Conservation (phyloP, 176 grass and related monocot species). For the Oryza officinalis region DNA sequence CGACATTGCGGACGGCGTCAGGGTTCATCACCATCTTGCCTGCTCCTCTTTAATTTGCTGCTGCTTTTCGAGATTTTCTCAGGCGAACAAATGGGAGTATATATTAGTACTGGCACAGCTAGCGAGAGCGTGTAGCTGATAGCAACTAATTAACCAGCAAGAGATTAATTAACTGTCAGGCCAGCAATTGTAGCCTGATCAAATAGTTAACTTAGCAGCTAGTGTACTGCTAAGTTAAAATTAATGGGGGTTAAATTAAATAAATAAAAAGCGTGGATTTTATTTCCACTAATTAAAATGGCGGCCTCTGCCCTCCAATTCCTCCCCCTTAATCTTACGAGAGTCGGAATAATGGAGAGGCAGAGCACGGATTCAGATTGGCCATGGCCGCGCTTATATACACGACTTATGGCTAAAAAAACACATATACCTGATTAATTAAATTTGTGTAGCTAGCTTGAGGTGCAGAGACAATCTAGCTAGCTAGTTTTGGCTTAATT, state of each 20-base stretch:
- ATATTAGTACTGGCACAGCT: not conserved
- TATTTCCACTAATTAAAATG: not conserved
- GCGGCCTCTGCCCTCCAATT: not conserved
- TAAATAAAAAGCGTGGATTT: not conserved
- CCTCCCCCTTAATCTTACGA: not conserved
- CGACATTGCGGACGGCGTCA: constrained; percentile 31
- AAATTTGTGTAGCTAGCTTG: no score
- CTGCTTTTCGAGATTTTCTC: not conserved
- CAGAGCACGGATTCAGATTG: not conserved
- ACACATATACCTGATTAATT: not conserved
- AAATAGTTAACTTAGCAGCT: no score
- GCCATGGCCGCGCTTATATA: not conserved
- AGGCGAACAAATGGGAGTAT: not conserved
- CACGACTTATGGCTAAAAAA: not conserved
- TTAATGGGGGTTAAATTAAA: no score
- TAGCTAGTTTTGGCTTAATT: no score
- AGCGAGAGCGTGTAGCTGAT: not conserved
- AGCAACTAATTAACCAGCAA: not conserved
- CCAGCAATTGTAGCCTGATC: no score
- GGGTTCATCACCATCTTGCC: constrained; percentile 24
- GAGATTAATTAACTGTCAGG: not conserved
- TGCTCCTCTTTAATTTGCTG: not conserved
- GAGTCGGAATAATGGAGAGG: not conserved
- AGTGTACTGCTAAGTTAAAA: no score
- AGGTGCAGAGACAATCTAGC: not conserved